A percentile compares a stretch with the other conserved stretches of the same genome.
These are phyloP conservation scores for Hortiboletus campestris DNA, from an alignment of 768 basidiomycete genomes.

Conservation along the genomic window DNA sequence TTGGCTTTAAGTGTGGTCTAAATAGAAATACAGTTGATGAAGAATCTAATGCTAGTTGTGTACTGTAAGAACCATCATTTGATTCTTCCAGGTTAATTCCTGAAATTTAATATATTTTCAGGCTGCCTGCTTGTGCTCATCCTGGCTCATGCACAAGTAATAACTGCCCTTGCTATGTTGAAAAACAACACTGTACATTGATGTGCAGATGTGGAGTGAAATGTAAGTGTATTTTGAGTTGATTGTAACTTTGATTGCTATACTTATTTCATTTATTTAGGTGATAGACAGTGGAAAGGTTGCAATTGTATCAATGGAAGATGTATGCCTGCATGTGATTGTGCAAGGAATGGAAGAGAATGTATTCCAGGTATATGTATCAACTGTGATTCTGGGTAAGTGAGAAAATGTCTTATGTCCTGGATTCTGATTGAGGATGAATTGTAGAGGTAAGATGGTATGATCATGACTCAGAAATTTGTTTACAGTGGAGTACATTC, in stretches of 20 bases:
- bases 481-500: not conserved
- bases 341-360: conserved; percentile 37
- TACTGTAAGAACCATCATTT: conserved; percentile 13
- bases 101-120: conserved; percentile 6
- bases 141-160: conserved; percentile 43
- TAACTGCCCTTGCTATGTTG: conserved; percentile 41
- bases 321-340: conserved; percentile 34
- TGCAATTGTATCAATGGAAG: conserved; percentile 30
- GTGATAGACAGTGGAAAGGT: conserved; percentile 14
- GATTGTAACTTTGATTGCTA: not conserved
- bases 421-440: not conserved
- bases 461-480: not conserved
- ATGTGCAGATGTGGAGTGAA: conserved; percentile 45
- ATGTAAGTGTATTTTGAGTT: conserved; percentile 33
- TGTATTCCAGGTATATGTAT: conserved; percentile 54
- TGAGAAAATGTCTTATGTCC: not conserved
- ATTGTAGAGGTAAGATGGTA: conserved; percentile 23
- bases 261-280: not conserved
- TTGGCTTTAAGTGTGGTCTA: not conserved
- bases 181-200: conserved; percentile 42
- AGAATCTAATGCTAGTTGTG: not conserved
- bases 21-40: conserved; percentile 15
- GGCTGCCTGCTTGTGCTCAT: conserved; percentile 44
- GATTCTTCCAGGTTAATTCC: not conserved
- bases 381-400: conserved; percentile 43